Base-by-base conservation (phyloP, 345 rosid genomes). In the Syzygium jambos region DNA sequence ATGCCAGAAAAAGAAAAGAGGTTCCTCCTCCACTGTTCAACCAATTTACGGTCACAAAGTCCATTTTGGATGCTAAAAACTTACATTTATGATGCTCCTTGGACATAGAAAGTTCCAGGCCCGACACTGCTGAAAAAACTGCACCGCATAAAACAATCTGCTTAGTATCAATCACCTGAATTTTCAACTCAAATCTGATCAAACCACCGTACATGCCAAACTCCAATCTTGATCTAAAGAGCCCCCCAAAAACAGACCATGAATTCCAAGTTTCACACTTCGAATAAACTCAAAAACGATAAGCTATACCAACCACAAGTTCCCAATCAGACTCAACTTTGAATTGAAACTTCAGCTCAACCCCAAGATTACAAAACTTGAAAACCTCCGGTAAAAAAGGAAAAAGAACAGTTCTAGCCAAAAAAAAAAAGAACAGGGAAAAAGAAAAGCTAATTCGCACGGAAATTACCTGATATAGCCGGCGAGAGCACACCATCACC, bases 51-150 rank as follows among this genome's bases (percentile, higher is more conserved):
- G 13, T 52, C 85, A 86, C 29, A 17, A 34, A 68, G 5, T 46
- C 43, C 80, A 8, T 34, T 34, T 34, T 19, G 25, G 80, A 73
- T 73, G 80, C 49, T 17, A 38, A 34, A 73, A 87, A 89, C 93
- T 91, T 88, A 95, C 98, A 95, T 91, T 94, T 94, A 91, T 97
- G 98, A 87, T 97, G 99, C 89, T 95, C 95, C 87, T 93, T 93
- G 23, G 95, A 30, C 92, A 90, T 90, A 30, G 98, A 94, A 89
- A 97, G 96, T 92, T 96, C 98, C 57, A 97, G 94, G 85, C 99
- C 99, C 13, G 98, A 95, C 41, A 97, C 97, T 63, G 99, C 98
- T 85, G 99, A 96, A 78, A 97, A 96, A 84, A 97, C 99, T 97
- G 95, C 88, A 92, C 51, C 29, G 84, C 52, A 56, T 41, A 34